Evolutionary conservation across 805 yeast genomes (phyloP).

Genomic region (Metschnikowia sp.): DNA sequence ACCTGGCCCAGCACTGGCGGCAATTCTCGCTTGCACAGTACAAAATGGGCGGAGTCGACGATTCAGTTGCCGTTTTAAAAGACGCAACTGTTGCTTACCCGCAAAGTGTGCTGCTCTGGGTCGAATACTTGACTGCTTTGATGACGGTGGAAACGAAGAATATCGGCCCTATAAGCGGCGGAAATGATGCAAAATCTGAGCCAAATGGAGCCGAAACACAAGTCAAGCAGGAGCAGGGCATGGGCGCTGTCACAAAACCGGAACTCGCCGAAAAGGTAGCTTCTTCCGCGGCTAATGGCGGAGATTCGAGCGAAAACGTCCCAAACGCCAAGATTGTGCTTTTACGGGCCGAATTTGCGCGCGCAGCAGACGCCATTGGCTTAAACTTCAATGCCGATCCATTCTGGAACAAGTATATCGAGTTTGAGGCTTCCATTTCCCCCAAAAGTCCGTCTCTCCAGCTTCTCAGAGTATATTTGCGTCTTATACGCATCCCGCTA

Average conservation of each 20-base stretch:
- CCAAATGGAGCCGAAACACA: background rate
- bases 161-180: background rate
- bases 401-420: slow-evolving; percentile 78
- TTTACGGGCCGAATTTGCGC: slow-evolving; percentile 43
- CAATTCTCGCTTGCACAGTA: slow-evolving; percentile 53
- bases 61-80: slow-evolving; percentile 45
- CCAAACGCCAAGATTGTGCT: background rate
- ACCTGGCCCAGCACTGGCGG: slow-evolving; percentile 62
- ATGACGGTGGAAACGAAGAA: slow-evolving; percentile 15
- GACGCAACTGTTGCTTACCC: slow-evolving; percentile 46
- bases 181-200: slow-evolving; percentile 29
- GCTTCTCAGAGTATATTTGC: slow-evolving; percentile 40
- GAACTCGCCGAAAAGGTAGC: background rate
- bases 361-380: slow-evolving; percentile 56
- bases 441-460: slow-evolving; percentile 16
- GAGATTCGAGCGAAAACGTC: too few relatives aligned
- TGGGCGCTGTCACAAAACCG: too few relatives aligned
- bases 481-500: slow-evolving; percentile 59
- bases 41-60: slow-evolving; percentile 52
- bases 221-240: background rate
- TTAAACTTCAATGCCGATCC: slow-evolving; percentile 71
- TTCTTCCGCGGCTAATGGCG: background rate
- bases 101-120: slow-evolving; percentile 63
- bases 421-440: slow-evolving; percentile 33
- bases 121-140: slow-evolving; percentile 57